These are phyloP conservation scores for Hypholoma fasciculare DNA, from an alignment of 768 basidiomycete genomes.

Conservation along the genomic window DNA sequence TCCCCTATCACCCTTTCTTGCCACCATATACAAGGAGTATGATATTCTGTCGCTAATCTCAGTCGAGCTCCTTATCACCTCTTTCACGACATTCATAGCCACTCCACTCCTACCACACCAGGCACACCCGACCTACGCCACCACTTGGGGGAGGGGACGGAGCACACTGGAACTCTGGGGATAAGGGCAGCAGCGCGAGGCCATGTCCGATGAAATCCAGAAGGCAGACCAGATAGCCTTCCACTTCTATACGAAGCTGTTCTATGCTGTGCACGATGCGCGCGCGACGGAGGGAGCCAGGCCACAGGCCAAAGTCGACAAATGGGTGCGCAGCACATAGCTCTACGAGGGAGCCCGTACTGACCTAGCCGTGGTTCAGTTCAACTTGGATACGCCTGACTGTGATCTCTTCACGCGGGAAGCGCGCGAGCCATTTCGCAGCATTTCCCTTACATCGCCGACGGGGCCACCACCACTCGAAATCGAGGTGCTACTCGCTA, in stretches of 20 bases:
- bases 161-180: too few species aligned
- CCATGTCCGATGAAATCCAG: constrained; percentile 43
- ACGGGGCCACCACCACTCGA: constrained; percentile 49
- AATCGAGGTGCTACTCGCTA: constrained; percentile 66
- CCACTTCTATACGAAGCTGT: constrained; percentile 81
- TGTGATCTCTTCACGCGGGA: constrained; percentile 65
- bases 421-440: constrained; percentile 58
- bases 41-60: not conserved
- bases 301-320: constrained; percentile 59
- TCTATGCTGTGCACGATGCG: constrained; percentile 72
- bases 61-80: not conserved
- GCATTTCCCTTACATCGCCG: constrained; percentile 45
- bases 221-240: constrained; percentile 88
- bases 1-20: not conserved
- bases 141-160: too few species aligned
- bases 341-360: not conserved
- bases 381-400: constrained; percentile 81
- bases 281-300: constrained; percentile 55
- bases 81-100: not conserved
- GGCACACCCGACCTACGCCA: too few species aligned
- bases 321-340: constrained; percentile 64
- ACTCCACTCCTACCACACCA: not conserved
- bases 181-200: constrained; percentile 2
- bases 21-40: not conserved
- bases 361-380: constrained; percentile 38